Conservation (phyloP, 2,329 filamentous ascomycete genomes). For the Bipolaris sorokiniana region DNA sequence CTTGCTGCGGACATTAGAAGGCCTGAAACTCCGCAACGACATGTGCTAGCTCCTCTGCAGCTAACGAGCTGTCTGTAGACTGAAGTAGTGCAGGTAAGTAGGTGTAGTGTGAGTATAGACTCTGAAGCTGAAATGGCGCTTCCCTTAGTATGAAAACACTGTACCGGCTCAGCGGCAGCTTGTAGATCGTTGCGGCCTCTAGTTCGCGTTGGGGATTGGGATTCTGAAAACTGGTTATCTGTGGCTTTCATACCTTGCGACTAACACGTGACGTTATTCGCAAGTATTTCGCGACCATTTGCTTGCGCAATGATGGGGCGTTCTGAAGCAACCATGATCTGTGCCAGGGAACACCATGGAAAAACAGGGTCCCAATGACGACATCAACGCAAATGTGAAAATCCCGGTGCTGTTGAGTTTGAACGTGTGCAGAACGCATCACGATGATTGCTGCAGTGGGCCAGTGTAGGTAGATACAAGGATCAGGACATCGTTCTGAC, state of each 20-base stretch:
- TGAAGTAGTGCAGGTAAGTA: too few relatives aligned
- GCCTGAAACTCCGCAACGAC: too few relatives aligned
- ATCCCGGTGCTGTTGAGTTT: not conserved
- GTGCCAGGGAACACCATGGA: too few relatives aligned
- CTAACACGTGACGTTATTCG: not conserved
- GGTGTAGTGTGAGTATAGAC: too few relatives aligned
- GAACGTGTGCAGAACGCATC: not conserved
- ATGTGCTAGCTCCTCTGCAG: too few relatives aligned
- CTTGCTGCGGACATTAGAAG: too few relatives aligned
- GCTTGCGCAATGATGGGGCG: not conserved
- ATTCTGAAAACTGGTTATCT: too few relatives aligned
- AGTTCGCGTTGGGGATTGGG: not conserved
- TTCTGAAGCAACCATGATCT: not conserved
- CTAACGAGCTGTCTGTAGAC: too few relatives aligned
- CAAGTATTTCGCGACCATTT: not conserved
- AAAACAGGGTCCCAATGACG: not conserved
- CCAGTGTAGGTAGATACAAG: not conserved
- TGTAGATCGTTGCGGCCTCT: not conserved
- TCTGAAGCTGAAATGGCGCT: too few relatives aligned
- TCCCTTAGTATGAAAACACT: too few relatives aligned
- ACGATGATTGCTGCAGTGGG: not conserved
- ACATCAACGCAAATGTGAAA: not conserved
- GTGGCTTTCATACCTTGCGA: not conserved
- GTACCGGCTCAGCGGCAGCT: not conserved
- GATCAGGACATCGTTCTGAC: not conserved